Base-by-base conservation (phyloP, 495 filamentous ascomycete species). In the Hyaloscypha finlandica region DNA sequence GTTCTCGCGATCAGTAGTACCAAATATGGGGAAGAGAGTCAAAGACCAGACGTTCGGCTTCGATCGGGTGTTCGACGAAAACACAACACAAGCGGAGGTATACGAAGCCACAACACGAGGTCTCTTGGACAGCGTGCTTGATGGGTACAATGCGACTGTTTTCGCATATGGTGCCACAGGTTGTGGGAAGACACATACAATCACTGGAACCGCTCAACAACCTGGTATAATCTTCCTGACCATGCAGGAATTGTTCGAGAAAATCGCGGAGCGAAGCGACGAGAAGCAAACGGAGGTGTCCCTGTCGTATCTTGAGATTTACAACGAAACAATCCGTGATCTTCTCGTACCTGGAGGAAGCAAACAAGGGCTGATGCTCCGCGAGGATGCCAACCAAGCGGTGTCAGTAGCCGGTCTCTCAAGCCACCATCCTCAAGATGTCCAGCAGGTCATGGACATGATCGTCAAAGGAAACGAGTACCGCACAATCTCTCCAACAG, bases 41-140 rank as follows among this genome's bases (percentile, higher is more conserved):
- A 99, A 99, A 77, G 95, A 99, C 74, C 94, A 97, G 76, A 94
- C 94, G 6, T 99, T 99, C 73, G 93, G 87, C 55, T 99, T 99
- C 79, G 95, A 99, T 78, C 84, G 90, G 45, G 90, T 99, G 61
- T 99, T 99, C 77, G 95, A 99, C 82, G 94, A 99, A 61, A 97
- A 92, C 74, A 90, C 92, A 54, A 89, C 90, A 0, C 95, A 99
- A 70, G 90, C 85, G 62, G 96, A 99, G 77, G 91, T 99, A 0
- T 99, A 98, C 82, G 94, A 98, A 77, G 86, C 92, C 5, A 99
- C 95, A 8, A 97, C 96, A 6, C 91, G 89, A 74, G 85, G 79
- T 67, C 84, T 99, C 31, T 84, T 99, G 75, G 95, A 98, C 75
- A 97, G 89, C 76, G 94, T 99, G 60, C 83, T 98, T 61, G 94